Conservation (phyloP, 345 rosid genomes). For the Ceriops tagal region DNA sequence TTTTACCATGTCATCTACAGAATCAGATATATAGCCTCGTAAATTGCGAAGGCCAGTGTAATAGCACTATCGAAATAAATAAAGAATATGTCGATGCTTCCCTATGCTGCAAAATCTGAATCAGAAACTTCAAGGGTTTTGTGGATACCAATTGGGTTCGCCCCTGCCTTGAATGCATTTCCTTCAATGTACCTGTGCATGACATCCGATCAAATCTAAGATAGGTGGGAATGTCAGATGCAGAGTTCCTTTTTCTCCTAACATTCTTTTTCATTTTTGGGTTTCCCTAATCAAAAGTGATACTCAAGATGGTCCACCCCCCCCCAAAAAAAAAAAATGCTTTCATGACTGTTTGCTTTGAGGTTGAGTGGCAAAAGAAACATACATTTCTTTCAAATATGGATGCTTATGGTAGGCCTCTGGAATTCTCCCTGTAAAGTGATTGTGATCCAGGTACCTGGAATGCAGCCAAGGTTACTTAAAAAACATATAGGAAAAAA, state of each 20-base stretch:
- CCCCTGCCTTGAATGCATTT: slow-evolving; percentile 58
- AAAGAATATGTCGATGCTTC: slow-evolving; percentile 9
- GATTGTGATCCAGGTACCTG: slow-evolving; percentile 85
- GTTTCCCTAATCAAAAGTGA: too few relatives aligned
- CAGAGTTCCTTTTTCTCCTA: too few relatives aligned
- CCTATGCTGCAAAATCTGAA: slow-evolving; percentile 57
- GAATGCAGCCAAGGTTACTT: slow-evolving; percentile 4
- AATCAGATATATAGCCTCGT: slow-evolving; percentile 6
- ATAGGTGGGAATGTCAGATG: background rate
- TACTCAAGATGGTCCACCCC: too few relatives aligned
- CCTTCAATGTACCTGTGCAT: slow-evolving; percentile 69
- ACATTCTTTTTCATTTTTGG: too few relatives aligned
- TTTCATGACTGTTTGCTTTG: background rate
- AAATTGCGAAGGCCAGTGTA: background rate
- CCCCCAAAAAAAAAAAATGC: background rate
- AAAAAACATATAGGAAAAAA: background rate
- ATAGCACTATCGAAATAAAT: background rate
- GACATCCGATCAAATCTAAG: slow-evolving; percentile 6
- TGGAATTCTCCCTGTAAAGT: slow-evolving; percentile 65
- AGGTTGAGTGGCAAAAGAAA: slow-evolving; percentile 12
- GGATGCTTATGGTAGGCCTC: slow-evolving; percentile 63
- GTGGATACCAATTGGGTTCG: slow-evolving; percentile 61
- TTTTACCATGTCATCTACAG: slow-evolving; percentile 15
- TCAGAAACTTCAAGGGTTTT: slow-evolving; percentile 66
- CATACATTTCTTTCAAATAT: slow-evolving; percentile 70